Percentiles rank a stretch among this genome's conserved stretches.
Evolutionary conservation across 495 filamentous ascomycete species (phyloP).

Genomic region (Tuber aestivum): DNA sequence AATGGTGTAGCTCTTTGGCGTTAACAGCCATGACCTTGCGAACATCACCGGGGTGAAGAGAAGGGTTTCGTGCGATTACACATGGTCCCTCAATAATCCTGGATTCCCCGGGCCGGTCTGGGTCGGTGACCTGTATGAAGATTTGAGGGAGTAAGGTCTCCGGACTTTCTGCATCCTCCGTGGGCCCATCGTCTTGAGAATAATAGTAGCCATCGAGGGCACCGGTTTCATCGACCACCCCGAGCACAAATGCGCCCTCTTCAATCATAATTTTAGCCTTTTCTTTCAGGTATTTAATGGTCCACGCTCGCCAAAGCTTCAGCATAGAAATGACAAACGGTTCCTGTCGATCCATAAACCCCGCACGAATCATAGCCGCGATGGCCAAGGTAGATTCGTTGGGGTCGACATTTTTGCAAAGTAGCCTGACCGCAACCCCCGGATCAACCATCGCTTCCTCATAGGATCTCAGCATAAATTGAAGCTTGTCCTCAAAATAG

Average conservation of each 20-base stretch:
- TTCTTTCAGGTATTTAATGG: constrained; percentile 79
- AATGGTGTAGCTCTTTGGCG: constrained; percentile 61
- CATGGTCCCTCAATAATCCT: constrained; percentile 71
- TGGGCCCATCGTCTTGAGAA: constrained; percentile 30
- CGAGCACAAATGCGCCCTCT: constrained; percentile 79
- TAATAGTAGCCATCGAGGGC: constrained; percentile 63
- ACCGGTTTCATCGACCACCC: constrained; percentile 77
- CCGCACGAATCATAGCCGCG: constrained; percentile 66
- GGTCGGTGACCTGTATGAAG: constrained; percentile 69
- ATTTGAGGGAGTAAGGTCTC: constrained; percentile 63
- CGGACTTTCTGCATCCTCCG: constrained; percentile 24
- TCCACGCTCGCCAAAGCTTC: constrained; percentile 73
- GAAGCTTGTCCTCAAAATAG: constrained; percentile 63
- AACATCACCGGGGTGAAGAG: constrained; percentile 88
- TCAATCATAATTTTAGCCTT: constrained; percentile 81
- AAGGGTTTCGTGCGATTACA: constrained; percentile 84
- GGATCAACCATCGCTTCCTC: constrained; percentile 62
- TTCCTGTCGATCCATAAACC: constrained; percentile 69
- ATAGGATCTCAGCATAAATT: constrained; percentile 58
- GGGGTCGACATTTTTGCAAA: constrained; percentile 73
- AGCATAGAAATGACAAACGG: constrained; percentile 76
- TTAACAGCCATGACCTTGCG: constrained; percentile 83
- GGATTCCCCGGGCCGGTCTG: constrained; percentile 50
- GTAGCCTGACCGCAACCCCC: constrained; percentile 55
- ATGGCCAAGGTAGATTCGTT: constrained; percentile 72